Evolutionary conservation across 306 rosid genomes (phyloP).

Genomic region (Sophora flavescens): DNA sequence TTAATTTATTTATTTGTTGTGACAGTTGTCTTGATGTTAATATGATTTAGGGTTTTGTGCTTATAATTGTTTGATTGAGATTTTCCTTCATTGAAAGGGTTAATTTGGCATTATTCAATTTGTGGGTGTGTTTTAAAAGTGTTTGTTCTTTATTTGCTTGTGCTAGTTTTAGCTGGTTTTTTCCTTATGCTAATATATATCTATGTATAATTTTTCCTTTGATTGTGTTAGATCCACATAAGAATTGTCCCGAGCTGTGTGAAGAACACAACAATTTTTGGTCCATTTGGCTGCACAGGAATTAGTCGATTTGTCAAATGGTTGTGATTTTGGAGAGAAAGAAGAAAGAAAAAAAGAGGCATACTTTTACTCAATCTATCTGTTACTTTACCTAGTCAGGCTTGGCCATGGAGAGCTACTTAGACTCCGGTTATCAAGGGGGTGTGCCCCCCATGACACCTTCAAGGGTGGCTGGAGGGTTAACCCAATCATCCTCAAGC

Average conservation of each 20-base stretch:
- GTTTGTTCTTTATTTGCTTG: slow-evolving; percentile 12
- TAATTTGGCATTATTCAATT: slow-evolving; percentile 30
- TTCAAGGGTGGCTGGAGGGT: slow-evolving; percentile 93
- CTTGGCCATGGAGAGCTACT: slow-evolving; percentile 83
- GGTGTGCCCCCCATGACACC: slow-evolving; percentile 89
- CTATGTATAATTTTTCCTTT: slow-evolving; percentile 33
- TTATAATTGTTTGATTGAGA: background rate
- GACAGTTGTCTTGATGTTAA: background rate
- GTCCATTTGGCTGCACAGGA: slow-evolving; percentile 43
- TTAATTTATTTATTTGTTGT: background rate
- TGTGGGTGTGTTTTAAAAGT: slow-evolving; percentile 7
- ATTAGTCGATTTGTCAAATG: slow-evolving; percentile 40
- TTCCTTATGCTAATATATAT: slow-evolving; percentile 42
- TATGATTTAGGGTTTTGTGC: slow-evolving; percentile 58
- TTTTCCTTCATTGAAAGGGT: slow-evolving; percentile 1
- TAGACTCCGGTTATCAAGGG: slow-evolving; percentile 76
- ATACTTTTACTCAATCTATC: background rate
- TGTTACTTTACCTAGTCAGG: slow-evolving; percentile 49
- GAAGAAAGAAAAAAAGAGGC: background rate
- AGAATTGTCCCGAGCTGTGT: slow-evolving; percentile 47
- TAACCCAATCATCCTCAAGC: slow-evolving; percentile 86
- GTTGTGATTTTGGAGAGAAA: slow-evolving; percentile 29
- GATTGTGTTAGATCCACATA: slow-evolving; percentile 54
- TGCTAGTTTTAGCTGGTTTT: slow-evolving; percentile 38
- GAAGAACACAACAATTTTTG: slow-evolving; percentile 43